Evolutionary conservation across 2,329 filamentous ascomycete species (phyloP).

Genomic region (Sarocladium brachiariae): DNA sequence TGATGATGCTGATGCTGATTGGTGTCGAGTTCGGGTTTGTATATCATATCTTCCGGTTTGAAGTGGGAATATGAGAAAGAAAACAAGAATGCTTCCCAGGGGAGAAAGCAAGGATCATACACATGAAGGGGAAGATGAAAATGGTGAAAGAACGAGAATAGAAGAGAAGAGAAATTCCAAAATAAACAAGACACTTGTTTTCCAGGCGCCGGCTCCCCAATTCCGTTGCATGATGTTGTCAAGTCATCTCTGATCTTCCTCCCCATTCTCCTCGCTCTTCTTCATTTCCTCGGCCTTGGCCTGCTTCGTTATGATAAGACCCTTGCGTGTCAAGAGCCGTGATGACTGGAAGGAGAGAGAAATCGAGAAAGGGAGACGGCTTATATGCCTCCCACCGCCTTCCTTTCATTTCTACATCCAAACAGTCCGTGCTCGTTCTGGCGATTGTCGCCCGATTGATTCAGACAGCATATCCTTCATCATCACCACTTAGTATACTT

Average conservation of each 20-base stretch:
- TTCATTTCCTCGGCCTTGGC: not conserved
- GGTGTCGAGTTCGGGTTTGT: not conserved
- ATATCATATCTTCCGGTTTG: not conserved
- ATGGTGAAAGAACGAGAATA: not conserved
- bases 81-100: not conserved
- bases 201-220: slow-evolving; percentile 8
- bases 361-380: not conserved
- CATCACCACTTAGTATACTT: not conserved
- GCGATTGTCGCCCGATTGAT: not conserved
- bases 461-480: slow-evolving; percentile 2
- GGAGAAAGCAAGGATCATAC: not conserved
- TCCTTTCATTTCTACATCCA: not conserved
- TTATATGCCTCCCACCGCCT: slow-evolving; percentile 1
- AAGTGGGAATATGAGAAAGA: not conserved
- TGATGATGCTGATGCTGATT: no score
- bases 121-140: not conserved
- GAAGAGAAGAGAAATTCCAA: not conserved
- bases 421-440: not conserved
- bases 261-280: not conserved
- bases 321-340: not conserved
- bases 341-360: no score
- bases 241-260: not conserved
- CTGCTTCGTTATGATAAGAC: not conserved
- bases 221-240: not conserved
- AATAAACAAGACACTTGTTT: not conserved